These are phyloP conservation scores for Rhizopus sp. DNA, from an alignment of 371 early-diverging fungal genomes.

Conservation along the genomic window DNA sequence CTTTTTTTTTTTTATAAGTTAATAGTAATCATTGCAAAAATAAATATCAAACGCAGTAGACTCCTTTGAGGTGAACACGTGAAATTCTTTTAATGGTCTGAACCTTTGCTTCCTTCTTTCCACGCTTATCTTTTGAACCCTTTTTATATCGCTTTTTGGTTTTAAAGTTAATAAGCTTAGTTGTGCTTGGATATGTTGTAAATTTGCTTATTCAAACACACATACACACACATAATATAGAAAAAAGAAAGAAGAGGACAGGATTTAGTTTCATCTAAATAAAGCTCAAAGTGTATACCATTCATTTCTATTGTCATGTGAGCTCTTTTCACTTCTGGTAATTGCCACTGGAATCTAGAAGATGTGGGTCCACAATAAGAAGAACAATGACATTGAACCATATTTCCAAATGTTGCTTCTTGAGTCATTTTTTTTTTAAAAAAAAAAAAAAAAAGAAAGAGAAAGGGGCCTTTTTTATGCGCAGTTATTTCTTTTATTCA, in stretches of 20 bases:
- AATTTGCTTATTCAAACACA: neutral
- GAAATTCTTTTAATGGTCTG: neutral
- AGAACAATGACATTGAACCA: constrained; percentile 10
- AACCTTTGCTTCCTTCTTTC: neutral
- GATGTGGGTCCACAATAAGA: neutral
- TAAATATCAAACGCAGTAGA: neutral
- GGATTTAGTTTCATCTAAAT: too few species aligned
- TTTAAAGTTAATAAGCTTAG: neutral
- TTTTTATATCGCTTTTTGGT: neutral
- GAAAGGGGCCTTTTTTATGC: neutral
- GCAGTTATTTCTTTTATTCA: neutral
- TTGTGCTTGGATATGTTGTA: neutral
- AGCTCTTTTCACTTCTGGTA: constrained; percentile 8
- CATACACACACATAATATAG: too few species aligned
- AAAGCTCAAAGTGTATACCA: neutral
- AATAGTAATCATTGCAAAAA: constrained; percentile 2
- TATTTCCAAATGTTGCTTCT: neutral
- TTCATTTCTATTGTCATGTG: neutral
- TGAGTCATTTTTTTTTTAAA: constrained; percentile 1
- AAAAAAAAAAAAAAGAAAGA: neutral
- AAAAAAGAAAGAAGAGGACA: too few species aligned
- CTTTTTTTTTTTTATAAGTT: neutral
- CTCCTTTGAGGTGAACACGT: neutral
- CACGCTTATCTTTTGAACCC: neutral
- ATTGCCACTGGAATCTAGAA: constrained; percentile 4